Conservation (phyloP, 371 early-diverging fungal species). For the Rhizomucor pusillus region DNA sequence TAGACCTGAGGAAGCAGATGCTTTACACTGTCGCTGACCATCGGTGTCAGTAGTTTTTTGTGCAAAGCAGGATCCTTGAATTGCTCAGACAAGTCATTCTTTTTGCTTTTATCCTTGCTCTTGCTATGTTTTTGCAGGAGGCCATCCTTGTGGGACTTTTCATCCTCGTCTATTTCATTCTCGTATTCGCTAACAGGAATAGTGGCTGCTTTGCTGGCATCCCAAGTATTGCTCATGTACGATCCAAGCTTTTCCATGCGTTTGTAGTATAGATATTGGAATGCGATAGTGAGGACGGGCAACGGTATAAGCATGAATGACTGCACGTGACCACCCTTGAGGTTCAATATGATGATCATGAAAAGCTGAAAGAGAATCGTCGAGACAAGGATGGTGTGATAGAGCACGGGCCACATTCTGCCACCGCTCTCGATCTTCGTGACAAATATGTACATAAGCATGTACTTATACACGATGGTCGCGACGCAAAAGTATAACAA, state of each 20-base stretch:
- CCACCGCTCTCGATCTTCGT: conserved; percentile 74
- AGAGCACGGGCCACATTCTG: conserved; percentile 71
- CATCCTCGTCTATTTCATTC: background rate
- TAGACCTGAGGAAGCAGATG: conserved; percentile 52
- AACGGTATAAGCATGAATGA: conserved; percentile 59
- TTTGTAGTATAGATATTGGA: conserved; percentile 42
- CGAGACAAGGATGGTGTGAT: conserved; percentile 61
- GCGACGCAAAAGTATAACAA: conserved; percentile 67
- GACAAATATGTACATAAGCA: conserved; percentile 52
- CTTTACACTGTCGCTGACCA: conserved; percentile 51
- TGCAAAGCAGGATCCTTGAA: conserved; percentile 47
- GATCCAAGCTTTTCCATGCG: conserved; percentile 15
- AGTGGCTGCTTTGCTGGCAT: background rate
- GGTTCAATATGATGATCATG: conserved; percentile 60
- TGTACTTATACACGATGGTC: conserved; percentile 70
- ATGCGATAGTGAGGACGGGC: conserved; percentile 58
- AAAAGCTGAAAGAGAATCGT: conserved; percentile 70
- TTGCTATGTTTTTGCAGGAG: conserved; percentile 1
- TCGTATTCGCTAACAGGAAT: background rate
- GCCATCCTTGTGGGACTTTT: background rate
- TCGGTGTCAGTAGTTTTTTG: conserved; percentile 46
- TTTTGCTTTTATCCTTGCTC: background rate
- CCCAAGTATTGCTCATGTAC: conserved; percentile 7
- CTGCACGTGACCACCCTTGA: conserved; percentile 41
- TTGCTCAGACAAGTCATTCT: conserved; percentile 24